A percentile compares a stretch with the other conserved stretches of the same genome.
phyloP scores from a whole-genome alignment of 306 rosid species.

The Prunus dulcis region DNA sequence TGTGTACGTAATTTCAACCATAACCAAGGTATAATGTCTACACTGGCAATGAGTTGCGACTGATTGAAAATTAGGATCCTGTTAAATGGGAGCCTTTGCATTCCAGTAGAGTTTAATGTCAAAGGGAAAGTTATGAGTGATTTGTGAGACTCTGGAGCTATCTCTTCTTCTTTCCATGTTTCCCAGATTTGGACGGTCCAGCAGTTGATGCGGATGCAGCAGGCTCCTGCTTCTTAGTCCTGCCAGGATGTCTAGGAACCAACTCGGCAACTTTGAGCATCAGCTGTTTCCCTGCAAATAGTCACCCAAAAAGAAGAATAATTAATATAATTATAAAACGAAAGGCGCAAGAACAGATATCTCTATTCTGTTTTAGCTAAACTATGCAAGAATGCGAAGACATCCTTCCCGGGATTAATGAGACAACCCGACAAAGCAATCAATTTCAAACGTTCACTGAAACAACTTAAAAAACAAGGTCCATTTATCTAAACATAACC shows the following conservation, averaged over 20 bases:
- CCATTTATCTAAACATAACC: neutral
- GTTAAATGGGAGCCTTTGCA: no score
- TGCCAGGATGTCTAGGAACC: conserved; percentile 88
- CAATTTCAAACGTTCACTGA: neutral
- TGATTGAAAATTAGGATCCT: no score
- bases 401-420: neutral
- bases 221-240: conserved; percentile 78
- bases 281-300: conserved; percentile 67
- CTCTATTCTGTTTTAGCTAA: neutral
- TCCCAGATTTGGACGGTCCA: conserved; percentile 73
- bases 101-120: no score
- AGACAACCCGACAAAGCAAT: neutral
- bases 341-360: neutral
- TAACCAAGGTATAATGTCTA: no score
- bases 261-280: conserved; percentile 68
- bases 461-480: neutral
- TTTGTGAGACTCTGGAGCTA: conserved; percentile 7
- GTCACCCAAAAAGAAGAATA: neutral
- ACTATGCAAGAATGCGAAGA: neutral
- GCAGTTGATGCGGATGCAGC: conserved; percentile 55
- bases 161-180: conserved; percentile 81
- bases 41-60: no score
- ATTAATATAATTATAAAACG: neutral
- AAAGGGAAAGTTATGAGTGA: no score
- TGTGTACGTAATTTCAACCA: no score